Percentiles rank a stretch among this genome's conserved stretches.
These are phyloP conservation scores for Tricholoma hemisulphureum DNA, from an alignment of 768 basidiomycete genomes.

Conservation along the genomic window DNA sequence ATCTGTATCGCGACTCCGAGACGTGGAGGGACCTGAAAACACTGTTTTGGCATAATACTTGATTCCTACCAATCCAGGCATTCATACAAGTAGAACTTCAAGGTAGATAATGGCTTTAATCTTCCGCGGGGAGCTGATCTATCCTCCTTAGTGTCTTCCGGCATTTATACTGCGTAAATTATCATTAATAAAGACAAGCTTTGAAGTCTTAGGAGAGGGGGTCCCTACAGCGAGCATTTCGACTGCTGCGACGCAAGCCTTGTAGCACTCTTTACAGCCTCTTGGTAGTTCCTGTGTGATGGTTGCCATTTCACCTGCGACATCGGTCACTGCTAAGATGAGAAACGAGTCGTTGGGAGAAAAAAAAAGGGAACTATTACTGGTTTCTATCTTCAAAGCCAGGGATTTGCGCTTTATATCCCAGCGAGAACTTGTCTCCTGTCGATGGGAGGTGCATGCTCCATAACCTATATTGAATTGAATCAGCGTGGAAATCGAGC, in stretches of 20 bases:
- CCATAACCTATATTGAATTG: slow-evolving; percentile 49
- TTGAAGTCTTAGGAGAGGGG: neutral
- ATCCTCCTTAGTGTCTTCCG: slow-evolving; percentile 50
- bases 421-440: slow-evolving; percentile 48
- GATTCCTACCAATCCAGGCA: slow-evolving; percentile 16
- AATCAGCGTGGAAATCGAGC: slow-evolving; percentile 3
- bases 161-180: slow-evolving; percentile 58
- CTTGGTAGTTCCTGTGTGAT: slow-evolving; percentile 42
- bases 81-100: slow-evolving; percentile 7
- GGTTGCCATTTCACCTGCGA: slow-evolving; percentile 65
- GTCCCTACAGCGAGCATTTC: slow-evolving; percentile 70
- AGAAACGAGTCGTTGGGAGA: slow-evolving; percentile 2
- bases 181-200: slow-evolving; percentile 7
- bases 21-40: slow-evolving; percentile 80
- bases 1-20: slow-evolving; percentile 93
- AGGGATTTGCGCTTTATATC: slow-evolving; percentile 47
- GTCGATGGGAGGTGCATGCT: slow-evolving; percentile 51
- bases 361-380: slow-evolving; percentile 28
- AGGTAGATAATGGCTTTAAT: slow-evolving; percentile 9
- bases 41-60: slow-evolving; percentile 89
- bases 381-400: slow-evolving; percentile 49
- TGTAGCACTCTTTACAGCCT: slow-evolving; percentile 52
- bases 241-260: slow-evolving; percentile 61
- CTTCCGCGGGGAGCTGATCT: slow-evolving; percentile 40
- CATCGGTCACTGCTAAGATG: slow-evolving; percentile 51